Evolutionary conservation across 129 eudicot species (phyloP).

Genomic region (Daucus carota): DH1_v3.0 NC_030384.2:44018001-44018500

Average conservation of each 20-base stretch:
- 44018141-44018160: slow-evolving; percentile 4
- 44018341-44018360: slow-evolving; percentile 25
- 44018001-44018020: neutral
- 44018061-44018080: neutral
- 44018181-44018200: neutral
- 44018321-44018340: slow-evolving; percentile 45
- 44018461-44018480: neutral
- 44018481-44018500: neutral
- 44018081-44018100: neutral
- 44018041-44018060: neutral
- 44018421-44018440: too few species aligned
- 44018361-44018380: slow-evolving; percentile 28
- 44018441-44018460: slow-evolving; percentile 28
- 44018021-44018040: neutral
- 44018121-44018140: neutral
- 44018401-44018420: too few species aligned
- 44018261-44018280: neutral
- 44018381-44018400: neutral
- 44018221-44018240: slow-evolving; percentile 20
- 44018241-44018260: slow-evolving; percentile 15
- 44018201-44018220: neutral
- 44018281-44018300: neutral
- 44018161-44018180: neutral
- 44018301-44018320: slow-evolving; percentile 7
- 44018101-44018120: neutral